Evolutionary conservation across 352 stramenopile species (phyloP), one percentile per base, ranked within the genome.

Genomic region (Phytophthora cryptogea): DNA sequence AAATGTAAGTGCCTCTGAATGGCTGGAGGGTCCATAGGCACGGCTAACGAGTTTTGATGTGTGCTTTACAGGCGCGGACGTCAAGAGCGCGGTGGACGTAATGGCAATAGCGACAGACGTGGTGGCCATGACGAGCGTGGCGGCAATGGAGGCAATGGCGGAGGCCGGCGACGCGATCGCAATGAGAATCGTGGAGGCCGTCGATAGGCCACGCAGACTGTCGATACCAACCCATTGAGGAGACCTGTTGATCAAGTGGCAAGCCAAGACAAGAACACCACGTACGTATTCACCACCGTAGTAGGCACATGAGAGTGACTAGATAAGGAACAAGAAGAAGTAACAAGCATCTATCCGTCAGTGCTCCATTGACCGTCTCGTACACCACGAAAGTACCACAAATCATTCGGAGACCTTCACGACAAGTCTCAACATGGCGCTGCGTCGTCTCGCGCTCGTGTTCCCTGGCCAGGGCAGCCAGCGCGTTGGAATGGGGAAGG

Each of bases 391-490:
- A 39, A 23, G 31, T n/a, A 17, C 37, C 59, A 62, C 43, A 65
- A 69, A 65, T 52, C 30, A 30, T 37, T 39, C 11, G 2, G 30
- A 56, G 23, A 52, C 36, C 10, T 51, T 52, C 42, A 27, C 1
- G 27, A 13, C 50, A 55, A 65, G 35, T 54, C 48, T 59, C 50
- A 59, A 35, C n/a, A 72, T 75, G 67, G 54, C 57, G 54, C 46
- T 70, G 27, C 74, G 63, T 53, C 74, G 68, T 28, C 59, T 82
- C 36, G 82, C 77, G 58, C 81, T 94, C 28, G 79, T 92, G 64
- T 96, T 95, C 67, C 86, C 88, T 14, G 88, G 88, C 0, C 88
- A 96, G 60, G 88, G 88, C 62, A 91, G 78, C 53, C 88, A 96
- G 65, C 70, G 80, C 50, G 83, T 84, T 35, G 86, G 88, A 35